phyloP scores from a whole-genome alignment of 768 basidiomycete species.

The Lentinula detonsa region DNA sequence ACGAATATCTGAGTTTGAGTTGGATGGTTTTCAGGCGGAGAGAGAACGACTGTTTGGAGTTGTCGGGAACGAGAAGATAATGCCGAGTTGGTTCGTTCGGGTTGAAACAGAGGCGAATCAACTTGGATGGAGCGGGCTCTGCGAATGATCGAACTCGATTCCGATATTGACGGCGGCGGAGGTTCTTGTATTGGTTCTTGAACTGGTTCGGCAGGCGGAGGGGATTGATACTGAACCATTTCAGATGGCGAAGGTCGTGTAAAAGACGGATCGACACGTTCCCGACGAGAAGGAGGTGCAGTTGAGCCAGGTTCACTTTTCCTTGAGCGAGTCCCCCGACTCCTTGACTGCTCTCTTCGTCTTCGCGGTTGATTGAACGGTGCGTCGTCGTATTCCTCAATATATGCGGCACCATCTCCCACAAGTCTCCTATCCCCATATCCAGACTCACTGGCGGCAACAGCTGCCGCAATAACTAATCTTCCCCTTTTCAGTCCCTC shows the following conservation, averaged over 20 bases:
- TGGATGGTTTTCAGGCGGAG: neutral
- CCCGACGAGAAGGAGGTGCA: neutral
- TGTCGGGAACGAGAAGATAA: neutral
- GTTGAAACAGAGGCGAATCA: neutral
- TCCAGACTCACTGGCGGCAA: neutral
- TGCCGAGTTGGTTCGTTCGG: neutral
- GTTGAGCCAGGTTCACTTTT: neutral
- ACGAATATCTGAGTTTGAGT: neutral
- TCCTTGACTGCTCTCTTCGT: neutral
- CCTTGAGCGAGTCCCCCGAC: neutral
- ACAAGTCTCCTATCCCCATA: neutral
- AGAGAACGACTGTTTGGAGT: neutral
- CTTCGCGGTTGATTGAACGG: neutral
- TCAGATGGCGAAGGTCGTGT: neutral
- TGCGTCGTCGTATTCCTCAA: constrained; percentile 5
- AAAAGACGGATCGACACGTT: neutral
- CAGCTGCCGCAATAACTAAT: constrained; percentile 11
- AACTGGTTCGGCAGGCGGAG: neutral
- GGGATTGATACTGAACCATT: neutral
- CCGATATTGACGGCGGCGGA: neutral
- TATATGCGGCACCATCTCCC: constrained; percentile 7
- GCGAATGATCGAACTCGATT: neutral
- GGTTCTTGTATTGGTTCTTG: neutral
- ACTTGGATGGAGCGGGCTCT: constrained; percentile 4
- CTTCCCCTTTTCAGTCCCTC: constrained; percentile 48